Evolutionary conservation across 768 basidiomycete genomes (phyloP).

Genomic region (Lyophyllum atratum): DNA sequence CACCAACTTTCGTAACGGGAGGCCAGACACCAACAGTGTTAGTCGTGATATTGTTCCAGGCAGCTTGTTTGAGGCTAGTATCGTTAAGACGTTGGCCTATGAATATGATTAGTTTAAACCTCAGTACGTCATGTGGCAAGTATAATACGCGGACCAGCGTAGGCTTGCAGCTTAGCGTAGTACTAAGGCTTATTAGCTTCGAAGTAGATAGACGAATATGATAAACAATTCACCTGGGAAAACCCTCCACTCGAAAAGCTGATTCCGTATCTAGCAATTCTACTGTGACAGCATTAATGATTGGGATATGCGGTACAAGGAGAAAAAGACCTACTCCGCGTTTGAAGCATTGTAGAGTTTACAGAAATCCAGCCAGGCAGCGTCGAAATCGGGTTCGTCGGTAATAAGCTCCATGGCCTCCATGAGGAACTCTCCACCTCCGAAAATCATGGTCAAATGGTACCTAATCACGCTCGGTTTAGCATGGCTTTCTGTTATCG

Average conservation of each 20-base stretch:
- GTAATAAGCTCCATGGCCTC: constrained; percentile 40
- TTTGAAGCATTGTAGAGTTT: constrained; percentile 34
- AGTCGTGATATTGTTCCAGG: constrained; percentile 32
- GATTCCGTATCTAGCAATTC: constrained; percentile 37
- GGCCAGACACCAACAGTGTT: constrained; percentile 36
- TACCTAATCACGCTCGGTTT: constrained; percentile 20
- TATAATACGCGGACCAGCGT: constrained; percentile 28
- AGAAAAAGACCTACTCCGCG: constrained; percentile 29
- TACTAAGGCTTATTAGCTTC: constrained; percentile 18
- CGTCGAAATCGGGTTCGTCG: constrained; percentile 39
- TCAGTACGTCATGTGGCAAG: neutral
- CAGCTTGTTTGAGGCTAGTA: constrained; percentile 31
- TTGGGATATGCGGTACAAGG: neutral
- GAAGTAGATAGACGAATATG: too few species aligned
- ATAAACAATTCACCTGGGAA: constrained; percentile 20
- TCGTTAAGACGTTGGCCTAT: constrained; percentile 33
- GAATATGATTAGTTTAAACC: neutral
- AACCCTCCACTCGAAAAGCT: constrained; percentile 36
- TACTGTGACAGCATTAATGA: constrained; percentile 19
- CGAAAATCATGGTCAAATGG: constrained; percentile 35
- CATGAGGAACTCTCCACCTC: constrained; percentile 41
- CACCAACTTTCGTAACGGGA: constrained; percentile 41
- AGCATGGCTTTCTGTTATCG: neutral
- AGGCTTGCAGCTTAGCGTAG: constrained; percentile 41
- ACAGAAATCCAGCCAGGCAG: constrained; percentile 42